Conservation (phyloP, 2,329 filamentous ascomycete species). For the Cadophora malorum region DNA sequence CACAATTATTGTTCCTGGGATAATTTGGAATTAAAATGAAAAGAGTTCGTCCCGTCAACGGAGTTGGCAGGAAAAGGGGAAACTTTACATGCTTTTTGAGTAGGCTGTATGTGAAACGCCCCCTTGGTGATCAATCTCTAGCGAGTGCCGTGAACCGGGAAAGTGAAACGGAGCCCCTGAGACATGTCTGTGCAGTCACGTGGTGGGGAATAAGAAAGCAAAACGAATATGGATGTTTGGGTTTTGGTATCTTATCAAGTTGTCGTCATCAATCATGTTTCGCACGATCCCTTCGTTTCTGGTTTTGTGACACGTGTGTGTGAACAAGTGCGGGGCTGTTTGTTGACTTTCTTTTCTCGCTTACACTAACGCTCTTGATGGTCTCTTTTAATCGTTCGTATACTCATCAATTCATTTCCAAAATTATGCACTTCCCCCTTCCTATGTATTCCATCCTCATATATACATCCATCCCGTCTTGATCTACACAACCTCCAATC, state of each 20-base stretch:
- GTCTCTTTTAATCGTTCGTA: no score
- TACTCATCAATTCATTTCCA: background rate
- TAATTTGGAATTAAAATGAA: background rate
- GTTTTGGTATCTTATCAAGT: background rate
- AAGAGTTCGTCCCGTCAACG: background rate
- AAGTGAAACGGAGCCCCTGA: conserved; percentile 8
- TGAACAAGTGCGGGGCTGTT: no score
- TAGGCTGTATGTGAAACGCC: background rate
- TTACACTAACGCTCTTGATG: no score
- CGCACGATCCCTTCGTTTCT: no score
- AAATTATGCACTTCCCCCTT: background rate
- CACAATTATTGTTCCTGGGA: background rate
- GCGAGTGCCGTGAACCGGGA: conserved; percentile 4
- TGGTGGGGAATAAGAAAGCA: background rate
- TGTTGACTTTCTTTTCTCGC: no score
- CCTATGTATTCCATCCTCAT: background rate
- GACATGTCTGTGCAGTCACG: conserved; percentile 9
- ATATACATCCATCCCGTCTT: background rate
- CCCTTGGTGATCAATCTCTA: background rate
- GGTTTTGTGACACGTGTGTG: no score
- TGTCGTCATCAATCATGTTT: background rate
- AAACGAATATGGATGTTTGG: background rate
- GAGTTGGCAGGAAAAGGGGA: background rate
- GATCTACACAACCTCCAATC: conserved; percentile 56
- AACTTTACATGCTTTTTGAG: background rate